These are phyloP conservation scores for Trichoderma guizhouense DNA, from an alignment of 2,329 filamentous ascomycete species.

Conservation along the genomic window DNA sequence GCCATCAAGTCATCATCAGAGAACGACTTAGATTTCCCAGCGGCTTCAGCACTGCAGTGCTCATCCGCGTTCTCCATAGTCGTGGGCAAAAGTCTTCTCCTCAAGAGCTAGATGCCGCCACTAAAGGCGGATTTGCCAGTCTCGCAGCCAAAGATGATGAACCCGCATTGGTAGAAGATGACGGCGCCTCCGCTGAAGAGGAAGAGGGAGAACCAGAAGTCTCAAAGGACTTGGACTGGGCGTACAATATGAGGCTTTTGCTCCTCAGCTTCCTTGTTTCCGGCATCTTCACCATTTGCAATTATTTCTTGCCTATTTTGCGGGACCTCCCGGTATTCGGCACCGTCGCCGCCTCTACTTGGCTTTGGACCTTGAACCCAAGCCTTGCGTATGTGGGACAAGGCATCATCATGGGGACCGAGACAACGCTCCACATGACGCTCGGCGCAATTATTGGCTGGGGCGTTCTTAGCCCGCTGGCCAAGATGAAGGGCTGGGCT, in stretches of 20 bases:
- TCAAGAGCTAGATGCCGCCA: slow-evolving; percentile 34
- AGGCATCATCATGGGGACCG: slow-evolving; percentile 96
- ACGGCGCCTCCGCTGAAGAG: slow-evolving; percentile 23
- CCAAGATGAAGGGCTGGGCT: slow-evolving; percentile 84
- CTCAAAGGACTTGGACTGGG: slow-evolving; percentile 37
- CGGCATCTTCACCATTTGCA: slow-evolving; percentile 69
- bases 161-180: slow-evolving; percentile 21
- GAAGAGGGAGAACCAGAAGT: slow-evolving; percentile 31
- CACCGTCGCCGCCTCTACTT: slow-evolving; percentile 65
- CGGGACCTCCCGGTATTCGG: slow-evolving; percentile 88
- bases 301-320: slow-evolving; percentile 85
- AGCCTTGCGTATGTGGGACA: slow-evolving; percentile 97
- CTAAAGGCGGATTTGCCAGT: slow-evolving; percentile 42
- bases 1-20: slow-evolving; percentile 86
- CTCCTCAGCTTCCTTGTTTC: slow-evolving; percentile 57
- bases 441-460: slow-evolving; percentile 86
- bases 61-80: slow-evolving; percentile 88
- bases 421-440: slow-evolving; percentile 93
- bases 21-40: slow-evolving; percentile 93
- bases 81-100: slow-evolving; percentile 35
- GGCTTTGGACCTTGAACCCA: slow-evolving; percentile 95
- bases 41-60: slow-evolving; percentile 88
- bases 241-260: slow-evolving; percentile 52
- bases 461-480: slow-evolving; percentile 84
- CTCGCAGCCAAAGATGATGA: slow-evolving; percentile 35